Base-by-base conservation (phyloP, 73 alveolate species). In the Paramecium bursaria region DNA sequence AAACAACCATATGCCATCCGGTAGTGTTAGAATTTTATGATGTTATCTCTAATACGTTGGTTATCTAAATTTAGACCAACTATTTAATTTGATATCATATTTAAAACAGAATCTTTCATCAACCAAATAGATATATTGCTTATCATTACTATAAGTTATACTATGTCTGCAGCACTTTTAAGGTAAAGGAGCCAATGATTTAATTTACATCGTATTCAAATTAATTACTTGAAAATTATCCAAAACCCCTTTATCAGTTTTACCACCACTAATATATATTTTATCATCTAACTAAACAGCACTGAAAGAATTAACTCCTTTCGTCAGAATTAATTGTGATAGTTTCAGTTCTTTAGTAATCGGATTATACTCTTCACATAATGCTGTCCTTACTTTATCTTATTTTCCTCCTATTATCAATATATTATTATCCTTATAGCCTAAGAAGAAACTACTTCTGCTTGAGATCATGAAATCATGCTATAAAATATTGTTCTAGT, bases 1-100 rank as follows among this genome's bases (percentile, higher is more conserved):
- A 15, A 67, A 67, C 7, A 67, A 39, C 82, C 82, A 67, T 7
- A 67, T 67, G 6, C 82, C 82, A 67, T 67, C 82, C 2, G 82
- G 82, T 25, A 67, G 55, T 35, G 53, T 67, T 15, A 67, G 25
- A 3, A 57, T 21, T 19, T 25, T 39, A 42, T 67, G 82, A 21
- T 47, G 33, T 27, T 57, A 39, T 39, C 82, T 67, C 7, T 53
- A 47, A 67, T 39, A 67, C 33, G 4, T 31, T 2, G 82, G 82
- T 17, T 29, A 67, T 67, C 19, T 67, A 14, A 67, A 25, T 31
- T 19, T 31, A 15, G 33, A 39, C 82, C 82, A 67, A 39, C 4
- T 23, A 67, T 67, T 42, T 1, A 0, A 39, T 67, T 39, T 3
- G 23, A 67, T 39, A 35, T 67, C 82, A 67, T 67, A 67, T 67